phyloP scores from a whole-genome alignment of 768 basidiomycete genomes.

The Lactarius sanguifluus region DNA sequence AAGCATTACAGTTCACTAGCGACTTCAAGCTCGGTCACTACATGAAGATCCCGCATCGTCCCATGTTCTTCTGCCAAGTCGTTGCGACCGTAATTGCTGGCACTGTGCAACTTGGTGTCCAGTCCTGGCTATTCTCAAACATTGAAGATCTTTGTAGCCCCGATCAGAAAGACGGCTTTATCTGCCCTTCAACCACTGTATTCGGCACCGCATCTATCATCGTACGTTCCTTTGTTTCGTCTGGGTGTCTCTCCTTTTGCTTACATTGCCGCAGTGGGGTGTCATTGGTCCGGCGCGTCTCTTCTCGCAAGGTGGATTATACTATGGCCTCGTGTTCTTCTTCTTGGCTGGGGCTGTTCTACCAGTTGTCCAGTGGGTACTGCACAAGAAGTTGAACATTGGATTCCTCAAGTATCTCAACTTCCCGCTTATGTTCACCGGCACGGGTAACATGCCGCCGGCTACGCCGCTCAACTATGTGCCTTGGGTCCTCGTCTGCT shows the following conservation, averaged over 20 bases:
- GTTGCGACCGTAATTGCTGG: slow-evolving; percentile 66
- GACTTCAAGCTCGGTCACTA: slow-evolving; percentile 77
- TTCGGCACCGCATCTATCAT: slow-evolving; percentile 80
- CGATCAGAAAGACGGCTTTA: slow-evolving; percentile 60
- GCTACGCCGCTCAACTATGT: slow-evolving; percentile 45
- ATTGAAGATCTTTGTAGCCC: slow-evolving; percentile 58
- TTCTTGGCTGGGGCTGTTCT: slow-evolving; percentile 73
- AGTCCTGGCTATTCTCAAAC: slow-evolving; percentile 74
- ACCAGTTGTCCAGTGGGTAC: slow-evolving; percentile 55
- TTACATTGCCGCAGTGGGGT: slow-evolving; percentile 41
- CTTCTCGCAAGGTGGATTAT: slow-evolving; percentile 8
- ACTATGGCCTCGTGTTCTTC: slow-evolving; percentile 55
- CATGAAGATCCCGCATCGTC: slow-evolving; percentile 71
- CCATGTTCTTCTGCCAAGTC: slow-evolving; percentile 73
- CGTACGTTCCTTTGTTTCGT: slow-evolving; percentile 40
- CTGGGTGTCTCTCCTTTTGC: not conserved
- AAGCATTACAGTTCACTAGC: slow-evolving; percentile 66
- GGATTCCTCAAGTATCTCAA: slow-evolving; percentile 57
- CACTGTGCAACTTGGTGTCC: slow-evolving; percentile 73
- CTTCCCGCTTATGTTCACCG: slow-evolving; percentile 46
- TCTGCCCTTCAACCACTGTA: slow-evolving; percentile 66
- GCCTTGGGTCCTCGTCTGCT: slow-evolving; percentile 40
- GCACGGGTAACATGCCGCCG: slow-evolving; percentile 44
- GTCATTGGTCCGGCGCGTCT: slow-evolving; percentile 68
- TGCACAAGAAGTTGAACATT: slow-evolving; percentile 33